Percentiles rank a stretch among this genome's conserved stretches.
Evolutionary conservation across 805 yeast species (phyloP).

Genomic region (Lipomyces starkeyi): DNA sequence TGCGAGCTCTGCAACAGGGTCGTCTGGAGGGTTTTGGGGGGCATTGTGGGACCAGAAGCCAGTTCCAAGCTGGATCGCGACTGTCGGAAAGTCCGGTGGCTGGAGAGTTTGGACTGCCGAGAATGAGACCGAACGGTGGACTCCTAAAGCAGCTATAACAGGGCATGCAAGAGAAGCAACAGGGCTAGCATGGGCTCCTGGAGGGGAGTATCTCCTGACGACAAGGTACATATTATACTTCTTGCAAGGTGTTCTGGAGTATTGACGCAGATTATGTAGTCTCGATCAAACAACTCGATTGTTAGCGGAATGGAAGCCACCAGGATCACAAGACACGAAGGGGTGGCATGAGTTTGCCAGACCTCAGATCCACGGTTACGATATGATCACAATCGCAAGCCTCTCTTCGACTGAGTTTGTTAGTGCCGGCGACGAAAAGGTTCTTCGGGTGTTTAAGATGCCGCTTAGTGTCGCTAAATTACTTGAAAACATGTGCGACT

Average conservation of each 20-base stretch:
- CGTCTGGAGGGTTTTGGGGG: constrained; percentile 76
- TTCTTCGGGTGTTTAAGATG: constrained; percentile 84
- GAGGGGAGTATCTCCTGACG: constrained; percentile 46
- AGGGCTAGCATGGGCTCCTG: constrained; percentile 65
- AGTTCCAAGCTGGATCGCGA: constrained; percentile 55
- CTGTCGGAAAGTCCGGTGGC: constrained; percentile 92
- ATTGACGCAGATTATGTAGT: constrained; percentile 68
- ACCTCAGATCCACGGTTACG: constrained; percentile 98
- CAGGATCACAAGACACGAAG: constrained; percentile 41
- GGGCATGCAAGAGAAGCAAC: constrained; percentile 80
- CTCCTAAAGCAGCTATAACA: constrained; percentile 59
- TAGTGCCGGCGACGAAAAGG: constrained; percentile 96
- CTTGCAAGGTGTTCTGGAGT: constrained; percentile 41
- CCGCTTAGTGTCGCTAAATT: constrained; percentile 77
- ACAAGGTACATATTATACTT: constrained; percentile 12
- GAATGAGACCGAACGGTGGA: constrained; percentile 51
- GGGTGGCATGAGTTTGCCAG: constrained; percentile 93
- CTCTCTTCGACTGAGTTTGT: constrained; percentile 69
- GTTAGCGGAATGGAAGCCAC: constrained; percentile 65
- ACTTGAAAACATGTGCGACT: constrained; percentile 60
- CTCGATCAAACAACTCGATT: constrained; percentile 92
- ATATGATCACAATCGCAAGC: constrained; percentile 80
- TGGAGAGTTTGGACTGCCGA: constrained; percentile 72
- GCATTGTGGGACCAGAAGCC: constrained; percentile 65
- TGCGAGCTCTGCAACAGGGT: constrained; percentile 97